Evolutionary conservation across 2,329 filamentous ascomycete species (phyloP).

Genomic region (Parafenestella ontariensis): DNA sequence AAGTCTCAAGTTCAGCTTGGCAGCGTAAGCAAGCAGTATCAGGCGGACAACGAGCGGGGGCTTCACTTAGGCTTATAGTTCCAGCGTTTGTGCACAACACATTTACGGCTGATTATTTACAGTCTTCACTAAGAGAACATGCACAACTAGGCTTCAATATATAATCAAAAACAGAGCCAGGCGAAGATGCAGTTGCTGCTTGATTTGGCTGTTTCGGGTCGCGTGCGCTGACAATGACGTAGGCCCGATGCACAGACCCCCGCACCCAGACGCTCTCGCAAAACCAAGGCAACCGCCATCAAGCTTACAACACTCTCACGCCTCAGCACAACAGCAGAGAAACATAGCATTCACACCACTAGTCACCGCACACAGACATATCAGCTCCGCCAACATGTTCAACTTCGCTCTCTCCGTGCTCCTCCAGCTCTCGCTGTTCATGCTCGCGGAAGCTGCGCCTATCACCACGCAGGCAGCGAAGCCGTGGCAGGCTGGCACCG

Average conservation of each 20-base stretch:
- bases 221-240: conserved; percentile 17
- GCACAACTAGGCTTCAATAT: no score
- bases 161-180: no score
- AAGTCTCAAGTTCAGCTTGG: no score
- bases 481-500: conserved; percentile 66
- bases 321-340: not conserved
- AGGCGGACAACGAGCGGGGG: no score
- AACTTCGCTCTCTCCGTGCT: conserved; percentile 52
- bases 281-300: conserved; percentile 17
- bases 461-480: conserved; percentile 49
- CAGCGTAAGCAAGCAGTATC: no score
- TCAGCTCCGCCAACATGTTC: conserved; percentile 34
- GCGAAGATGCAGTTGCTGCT: conserved; percentile 3
- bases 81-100: no score
- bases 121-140: no score
- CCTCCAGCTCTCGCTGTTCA: conserved; percentile 61
- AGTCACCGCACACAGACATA: not conserved
- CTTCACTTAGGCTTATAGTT: no score
- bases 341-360: not conserved
- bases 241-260: conserved; percentile 13
- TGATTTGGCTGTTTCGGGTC: conserved; percentile 7
- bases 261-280: conserved; percentile 6
- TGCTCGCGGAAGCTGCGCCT: conserved; percentile 60
- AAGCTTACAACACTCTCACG: not conserved
- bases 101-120: no score